Evolutionary conservation across 352 stramenopile species (phyloP).

Genomic region (Phytopythium chamaehyphon): DNA sequence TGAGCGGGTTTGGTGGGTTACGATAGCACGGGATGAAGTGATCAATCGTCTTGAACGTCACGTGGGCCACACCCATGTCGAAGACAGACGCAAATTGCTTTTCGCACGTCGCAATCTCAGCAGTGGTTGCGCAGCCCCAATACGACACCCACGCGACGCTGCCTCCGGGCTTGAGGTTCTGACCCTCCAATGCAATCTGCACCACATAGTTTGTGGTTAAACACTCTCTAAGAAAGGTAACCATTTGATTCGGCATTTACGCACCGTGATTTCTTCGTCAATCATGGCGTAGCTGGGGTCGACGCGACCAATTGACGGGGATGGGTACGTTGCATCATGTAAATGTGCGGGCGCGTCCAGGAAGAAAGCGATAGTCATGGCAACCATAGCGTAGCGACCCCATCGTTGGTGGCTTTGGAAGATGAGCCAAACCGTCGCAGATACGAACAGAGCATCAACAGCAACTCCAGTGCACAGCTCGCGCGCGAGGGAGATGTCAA

Average conservation of each 20-base stretch:
- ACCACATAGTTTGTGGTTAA: not conserved
- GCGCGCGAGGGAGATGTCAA: constrained; percentile 39
- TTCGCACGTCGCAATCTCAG: constrained; percentile 53
- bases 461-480: constrained; percentile 53
- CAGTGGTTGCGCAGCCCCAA: constrained; percentile 68
- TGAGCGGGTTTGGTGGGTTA: constrained; percentile 68
- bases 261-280: constrained; percentile 64
- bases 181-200: constrained; percentile 54
- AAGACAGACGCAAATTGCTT: constrained; percentile 71
- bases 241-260: not conserved
- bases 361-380: constrained; percentile 38
- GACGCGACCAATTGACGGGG: constrained; percentile 47
- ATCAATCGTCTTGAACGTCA: constrained; percentile 70
- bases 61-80: constrained; percentile 52
- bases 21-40: constrained; percentile 87
- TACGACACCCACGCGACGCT: constrained; percentile 76
- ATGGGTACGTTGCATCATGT: constrained; percentile 49
- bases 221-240: not conserved
- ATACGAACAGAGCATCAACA: constrained; percentile 40
- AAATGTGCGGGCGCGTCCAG: constrained; percentile 43
- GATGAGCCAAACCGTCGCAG: constrained; percentile 37
- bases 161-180: constrained; percentile 71
- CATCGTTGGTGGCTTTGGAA: constrained; percentile 54
- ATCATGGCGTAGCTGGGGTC: constrained; percentile 70
- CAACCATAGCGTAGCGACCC: constrained; percentile 41